Base-by-base conservation (phyloP, 345 rosid species). In the Eucalyptus melliodora region DNA sequence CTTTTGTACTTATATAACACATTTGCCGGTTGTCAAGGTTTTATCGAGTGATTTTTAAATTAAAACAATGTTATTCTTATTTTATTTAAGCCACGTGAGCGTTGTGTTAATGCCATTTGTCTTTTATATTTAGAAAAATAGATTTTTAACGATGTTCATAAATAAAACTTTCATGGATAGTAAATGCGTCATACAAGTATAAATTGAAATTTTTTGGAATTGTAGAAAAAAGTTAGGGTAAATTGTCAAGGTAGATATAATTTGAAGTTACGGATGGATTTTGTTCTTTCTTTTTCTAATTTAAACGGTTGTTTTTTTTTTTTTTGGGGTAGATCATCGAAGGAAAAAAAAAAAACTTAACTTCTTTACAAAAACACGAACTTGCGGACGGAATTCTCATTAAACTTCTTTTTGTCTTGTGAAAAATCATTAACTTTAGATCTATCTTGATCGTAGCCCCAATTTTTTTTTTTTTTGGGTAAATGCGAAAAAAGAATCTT, bases 141-240 rank as follows among this genome's bases (percentile, higher is more conserved):
- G 2, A 9, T 56, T 56, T 56, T 56, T 56, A 56, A 24, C 0
- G 1, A 0, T 10, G 1, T 26, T 56, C 0, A 56, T 56, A 0
- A 56, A 56, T 56, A 26, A 56, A 56, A 56, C 2, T 56, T 56
- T 56, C 0, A 56, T 3, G 1, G 6, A 56, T 0, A 4, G 5
- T 13, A 30, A 62, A 62, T 30, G 3, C 0, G 0, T 27, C 0
- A 62, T 3, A 26, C 0, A 11, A 3, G 1, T 59, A 26, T 9
- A 44, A 44, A 44, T 44, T 44, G 3, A 3, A 44, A 45, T 9
- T 0, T 45, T 45, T 45, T 45, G 11, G 47, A 9, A 45, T 45
- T 45, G 47, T 45, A 45, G 45, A 3, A 45, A 26, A 26, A 26
- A 5, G 5, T 2, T 9, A 37, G 0, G 1, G 1, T 27, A 62